A percentile compares a stretch with the other conserved stretches of the same genome.
Conservation (phyloP, 2,329 filamentous ascomycete genomes). For the Knoxdaviesia proteae region DNA sequence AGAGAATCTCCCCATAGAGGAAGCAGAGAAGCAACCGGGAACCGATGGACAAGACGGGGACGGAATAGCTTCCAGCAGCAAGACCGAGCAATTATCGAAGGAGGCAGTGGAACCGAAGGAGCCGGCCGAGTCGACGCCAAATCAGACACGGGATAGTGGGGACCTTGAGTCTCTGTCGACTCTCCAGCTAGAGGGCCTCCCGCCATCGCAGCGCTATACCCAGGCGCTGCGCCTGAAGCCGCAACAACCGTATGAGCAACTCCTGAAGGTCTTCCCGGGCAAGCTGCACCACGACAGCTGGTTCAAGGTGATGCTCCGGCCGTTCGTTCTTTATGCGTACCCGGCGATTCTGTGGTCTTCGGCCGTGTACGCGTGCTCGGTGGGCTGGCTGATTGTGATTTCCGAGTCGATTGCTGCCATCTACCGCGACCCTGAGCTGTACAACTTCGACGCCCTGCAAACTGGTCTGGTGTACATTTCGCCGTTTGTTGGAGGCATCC, state of each 20-base stretch:
- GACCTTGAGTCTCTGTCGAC: constrained; percentile 2
- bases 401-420: constrained; percentile 72
- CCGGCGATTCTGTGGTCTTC: constrained; percentile 79
- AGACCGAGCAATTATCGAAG: too few species aligned
- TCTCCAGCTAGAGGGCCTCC: neutral
- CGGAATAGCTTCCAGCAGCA: too few species aligned
- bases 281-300: constrained; percentile 60
- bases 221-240: constrained; percentile 45
- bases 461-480: constrained; percentile 77
- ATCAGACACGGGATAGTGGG: too few species aligned
- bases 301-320: constrained; percentile 56
- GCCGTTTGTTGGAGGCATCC: constrained; percentile 69
- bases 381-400: constrained; percentile 90
- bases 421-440: constrained; percentile 46
- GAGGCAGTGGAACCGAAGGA: too few species aligned
- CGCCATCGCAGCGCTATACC: constrained; percentile 38
- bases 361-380: constrained; percentile 64
- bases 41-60: too few species aligned
- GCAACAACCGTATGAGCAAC: constrained; percentile 49
- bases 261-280: constrained; percentile 59
- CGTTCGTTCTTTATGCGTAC: constrained; percentile 73
- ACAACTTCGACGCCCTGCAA: constrained; percentile 64
- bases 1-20: too few species aligned
- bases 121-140: too few species aligned
- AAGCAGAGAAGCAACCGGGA: too few species aligned